A percentile compares a stretch with the other conserved stretches of the same genome.
Evolutionary conservation across 345 rosid genomes (phyloP).

Genomic region (Cardiospermum halicacabum): DNA sequence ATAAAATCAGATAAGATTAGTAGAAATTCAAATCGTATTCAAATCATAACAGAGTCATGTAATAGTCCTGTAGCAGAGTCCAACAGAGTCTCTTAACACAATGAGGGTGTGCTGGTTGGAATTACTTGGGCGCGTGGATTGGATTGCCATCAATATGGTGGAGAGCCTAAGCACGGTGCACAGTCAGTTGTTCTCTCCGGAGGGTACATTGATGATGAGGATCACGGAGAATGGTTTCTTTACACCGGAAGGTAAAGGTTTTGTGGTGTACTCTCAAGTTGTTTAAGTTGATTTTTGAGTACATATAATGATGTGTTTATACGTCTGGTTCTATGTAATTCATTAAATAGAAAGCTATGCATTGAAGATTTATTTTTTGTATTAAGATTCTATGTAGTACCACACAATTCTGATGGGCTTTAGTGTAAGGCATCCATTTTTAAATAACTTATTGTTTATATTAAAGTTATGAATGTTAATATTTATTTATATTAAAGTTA

Average conservation of each 20-base stretch:
- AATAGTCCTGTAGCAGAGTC: no score
- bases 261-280: neutral
- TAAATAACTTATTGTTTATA: neutral
- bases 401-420: neutral
- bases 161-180: slow-evolving; percentile 51
- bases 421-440: neutral
- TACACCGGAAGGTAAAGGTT: slow-evolving; percentile 61
- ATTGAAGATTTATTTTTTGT: neutral
- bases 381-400: neutral
- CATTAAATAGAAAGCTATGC: no score
- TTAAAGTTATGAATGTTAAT: neutral
- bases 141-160: slow-evolving; percentile 65
- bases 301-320: no score
- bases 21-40: no score
- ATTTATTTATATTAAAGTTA: no score
- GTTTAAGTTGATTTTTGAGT: no score
- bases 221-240: slow-evolving; percentile 84
- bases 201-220: slow-evolving; percentile 73
- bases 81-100: no score
- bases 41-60: no score
- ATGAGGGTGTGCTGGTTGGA: slow-evolving; percentile 66
- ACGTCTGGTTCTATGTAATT: no score
- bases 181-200: slow-evolving; percentile 71
- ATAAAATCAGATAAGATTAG: no score
- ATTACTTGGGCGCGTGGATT: slow-evolving; percentile 53